Conservation (phyloP, 1,139 yeast species). For the Saccharomyces hybrid region DNA sequence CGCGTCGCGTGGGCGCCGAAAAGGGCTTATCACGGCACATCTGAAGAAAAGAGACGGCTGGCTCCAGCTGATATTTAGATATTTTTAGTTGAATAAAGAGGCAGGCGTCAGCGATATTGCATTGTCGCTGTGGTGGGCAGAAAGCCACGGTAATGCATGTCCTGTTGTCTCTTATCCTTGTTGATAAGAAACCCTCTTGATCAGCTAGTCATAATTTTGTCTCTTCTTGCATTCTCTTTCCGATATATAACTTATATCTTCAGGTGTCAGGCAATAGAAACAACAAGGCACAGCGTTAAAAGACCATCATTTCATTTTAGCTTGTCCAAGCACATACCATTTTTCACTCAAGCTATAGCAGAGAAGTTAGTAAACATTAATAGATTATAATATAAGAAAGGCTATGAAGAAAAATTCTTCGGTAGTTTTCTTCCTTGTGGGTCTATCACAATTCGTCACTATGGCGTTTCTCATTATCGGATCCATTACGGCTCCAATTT, state of each 20-base stretch:
- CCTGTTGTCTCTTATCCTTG: background rate
- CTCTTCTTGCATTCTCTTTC: background rate
- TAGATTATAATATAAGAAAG: background rate
- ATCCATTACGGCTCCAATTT: slow-evolving; percentile 56
- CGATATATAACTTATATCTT: background rate
- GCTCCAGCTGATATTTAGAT: background rate
- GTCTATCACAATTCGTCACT: slow-evolving; percentile 29
- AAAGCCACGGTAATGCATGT: background rate
- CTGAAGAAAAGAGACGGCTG: slow-evolving; percentile 1
- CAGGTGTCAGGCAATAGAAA: background rate
- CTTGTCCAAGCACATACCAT: background rate
- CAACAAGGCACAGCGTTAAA: background rate
- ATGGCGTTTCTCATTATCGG: slow-evolving; percentile 44
- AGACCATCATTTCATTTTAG: background rate
- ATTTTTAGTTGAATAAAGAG: background rate
- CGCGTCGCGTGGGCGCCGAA: background rate
- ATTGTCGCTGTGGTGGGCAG: background rate
- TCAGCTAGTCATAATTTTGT: background rate
- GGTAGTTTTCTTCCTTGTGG: slow-evolving; percentile 1
- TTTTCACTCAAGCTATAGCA: background rate
- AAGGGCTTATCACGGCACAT: background rate
- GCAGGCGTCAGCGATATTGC: background rate
- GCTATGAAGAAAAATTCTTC: background rate
- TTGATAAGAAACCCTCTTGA: background rate
- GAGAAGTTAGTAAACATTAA: background rate